Evolutionary conservation across 192 early-diverging fungal genomes (phyloP), one percentile per base, ranked within the genome.

Genomic region (Umbelopsis ramanniana): DNA sequence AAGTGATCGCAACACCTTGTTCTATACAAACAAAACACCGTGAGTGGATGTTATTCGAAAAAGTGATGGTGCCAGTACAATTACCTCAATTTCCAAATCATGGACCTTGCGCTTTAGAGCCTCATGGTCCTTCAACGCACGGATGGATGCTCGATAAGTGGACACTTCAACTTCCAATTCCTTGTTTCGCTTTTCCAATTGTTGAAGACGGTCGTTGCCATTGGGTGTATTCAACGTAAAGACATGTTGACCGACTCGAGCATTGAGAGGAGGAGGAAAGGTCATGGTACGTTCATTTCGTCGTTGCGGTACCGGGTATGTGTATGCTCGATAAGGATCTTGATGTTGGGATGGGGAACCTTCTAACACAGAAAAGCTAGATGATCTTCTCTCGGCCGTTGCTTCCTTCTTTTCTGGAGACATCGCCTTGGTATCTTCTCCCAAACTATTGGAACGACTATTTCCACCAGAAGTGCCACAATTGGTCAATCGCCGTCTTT

Each of bases 1-100:
- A n/a, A 76, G 45, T 26, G 74, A 76, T 52, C 74, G 10, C 14
- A 76, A 38, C 19, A 71, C 63, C 43, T 76, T 71, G 19, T 76
- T 76, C 74, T 75, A 60, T 46, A 60, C 17, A 33, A 23, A 69
- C 4, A 54, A 74, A 21, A 37, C 46, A 0, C 26, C 35, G 8
- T n/a, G 1, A 53, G 14, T 12, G n/a, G n/a, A n/a, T n/a, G n/a
- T n/a, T n/a, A n/a, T n/a, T n/a, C n/a, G n/a, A n/a, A n/a, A n/a
- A n/a, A n/a, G n/a, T n/a, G n/a, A n/a, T n/a, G n/a, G n/a, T n/a
- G n/a, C n/a, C 21, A 53, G 17, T 26, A 69, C 7, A 53, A 33
- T 37, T 71, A 75, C 78, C 78, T 79, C 73, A 38, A 79, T 66
- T 35, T 72, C 66, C 14, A 79, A 53, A 72, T 74, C 73, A 57